Base-by-base conservation (phyloP, 768 basidiomycete genomes). In the Punctularia strigosozonata region DNA sequence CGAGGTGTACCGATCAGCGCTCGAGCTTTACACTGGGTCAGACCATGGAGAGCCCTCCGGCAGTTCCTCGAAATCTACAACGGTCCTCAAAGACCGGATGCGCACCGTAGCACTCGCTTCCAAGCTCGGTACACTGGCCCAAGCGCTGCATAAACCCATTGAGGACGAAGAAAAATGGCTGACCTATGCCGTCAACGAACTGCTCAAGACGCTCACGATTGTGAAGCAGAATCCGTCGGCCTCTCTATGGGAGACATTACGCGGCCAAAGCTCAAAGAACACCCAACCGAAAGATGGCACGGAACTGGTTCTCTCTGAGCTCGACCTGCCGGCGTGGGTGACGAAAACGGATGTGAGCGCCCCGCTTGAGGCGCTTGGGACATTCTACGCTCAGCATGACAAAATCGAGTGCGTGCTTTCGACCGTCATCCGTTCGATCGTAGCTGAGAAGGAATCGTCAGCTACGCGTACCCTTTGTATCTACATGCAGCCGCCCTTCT, bases 381-480 rank as follows among this genome's bases (percentile, higher is more conserved):
- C 66, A 4, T 75, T 75, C 38, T 81, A 83, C 45, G 69, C 71
- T 4, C 59, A 63, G 24, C 59, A 59, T 25, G 78, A 74, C 17
- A 72, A 71, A 40, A 46, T 63, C n/a, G 69, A 77, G 77, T 79
- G 50, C 42, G 71, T 60, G n/a, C 13, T 23, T 14, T 26, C 1
- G 21, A 37, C n/a, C 22, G 38, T 3, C 17, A 24, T 10, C 32
- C 36, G 19, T 26, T 38, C n/a, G 46, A 43, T 31, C 39, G 54
- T 47, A 14, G 6, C 30, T 35, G 24, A 42, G 20, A 38, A 7
- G 8, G 48, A 28, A 21, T 18, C 33, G 1, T 36, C 40, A 83
- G 80, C 18, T 77, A 69, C 45, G 79, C 81, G 0, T 60, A 77
- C 48, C 69, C 72, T 2, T 63, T 83, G 4, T 82, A 82, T 53